These are phyloP conservation scores for Musa beccarii DNA, from an alignment of 176 grass and related monocot species.

Conservation along the genomic window DNA sequence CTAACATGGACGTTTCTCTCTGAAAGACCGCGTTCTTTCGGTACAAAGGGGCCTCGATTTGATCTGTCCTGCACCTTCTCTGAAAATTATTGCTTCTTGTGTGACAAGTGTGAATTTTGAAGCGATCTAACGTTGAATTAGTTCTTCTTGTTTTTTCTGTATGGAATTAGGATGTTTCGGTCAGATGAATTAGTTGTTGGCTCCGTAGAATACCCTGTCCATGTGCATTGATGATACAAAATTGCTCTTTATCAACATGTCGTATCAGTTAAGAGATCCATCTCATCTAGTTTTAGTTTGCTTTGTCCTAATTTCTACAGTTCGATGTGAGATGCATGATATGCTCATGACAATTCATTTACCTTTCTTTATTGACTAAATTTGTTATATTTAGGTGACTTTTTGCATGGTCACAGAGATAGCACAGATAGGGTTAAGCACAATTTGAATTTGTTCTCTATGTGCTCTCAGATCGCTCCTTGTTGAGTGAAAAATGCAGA, in stretches of 20 bases:
- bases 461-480: neutral
- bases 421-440: neutral
- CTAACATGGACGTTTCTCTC: neutral
- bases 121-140: neutral
- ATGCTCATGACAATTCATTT: neutral
- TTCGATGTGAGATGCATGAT: neutral
- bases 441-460: neutral
- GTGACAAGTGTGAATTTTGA: neutral
- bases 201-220: neutral
- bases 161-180: neutral
- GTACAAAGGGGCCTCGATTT: neutral
- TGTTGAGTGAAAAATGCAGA: slow-evolving; percentile 30
- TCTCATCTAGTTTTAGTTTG: no score
- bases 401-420: neutral
- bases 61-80: neutral
- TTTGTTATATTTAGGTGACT: neutral
- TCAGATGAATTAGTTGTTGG: neutral
- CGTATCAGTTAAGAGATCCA: no score
- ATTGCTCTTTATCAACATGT: neutral
- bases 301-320: no score
- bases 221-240: neutral
- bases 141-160: neutral
- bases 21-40: neutral
- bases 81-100: neutral
- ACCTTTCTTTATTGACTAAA: neutral